Percentiles rank a stretch among this genome's conserved stretches.
These are phyloP conservation scores for Byssochlamys sp. DNA, from an alignment of 2,329 filamentous ascomycete genomes.

Conservation along the genomic window DNA sequence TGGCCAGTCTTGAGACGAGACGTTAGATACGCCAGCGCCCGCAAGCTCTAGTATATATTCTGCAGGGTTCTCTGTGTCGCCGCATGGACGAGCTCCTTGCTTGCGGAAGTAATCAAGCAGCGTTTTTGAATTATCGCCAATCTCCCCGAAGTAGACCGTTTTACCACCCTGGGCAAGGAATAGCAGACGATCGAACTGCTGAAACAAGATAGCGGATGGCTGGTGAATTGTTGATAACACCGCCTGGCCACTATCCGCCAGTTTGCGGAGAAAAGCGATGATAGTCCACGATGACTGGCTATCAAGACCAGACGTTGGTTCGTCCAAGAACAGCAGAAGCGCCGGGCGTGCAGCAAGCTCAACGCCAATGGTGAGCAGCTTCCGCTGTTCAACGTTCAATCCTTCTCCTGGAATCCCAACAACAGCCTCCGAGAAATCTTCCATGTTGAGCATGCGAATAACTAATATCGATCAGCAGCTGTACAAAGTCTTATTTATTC, in stretches of 20 bases:
- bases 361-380: conserved; percentile 79
- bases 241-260: conserved; percentile 76
- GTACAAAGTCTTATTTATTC: background rate
- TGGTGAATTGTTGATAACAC: conserved; percentile 91
- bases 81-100: conserved; percentile 51
- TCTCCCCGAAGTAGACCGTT: conserved; percentile 59
- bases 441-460: conserved; percentile 78
- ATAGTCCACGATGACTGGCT: conserved; percentile 88
- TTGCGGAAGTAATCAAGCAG: conserved; percentile 55
- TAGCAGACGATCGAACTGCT: conserved; percentile 59
- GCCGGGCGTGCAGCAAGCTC: conserved; percentile 84
- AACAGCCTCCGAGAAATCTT: conserved; percentile 75
- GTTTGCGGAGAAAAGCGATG: conserved; percentile 69
- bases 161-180: conserved; percentile 56
- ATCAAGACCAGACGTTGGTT: conserved; percentile 85
- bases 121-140: conserved; percentile 48
- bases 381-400: conserved; percentile 52
- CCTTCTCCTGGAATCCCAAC: conserved; percentile 79
- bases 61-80: conserved; percentile 56
- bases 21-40: conserved; percentile 52
- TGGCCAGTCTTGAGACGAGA: conserved; percentile 55
- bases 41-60: conserved; percentile 58
- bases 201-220: conserved; percentile 81
- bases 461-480: conserved; percentile 35
- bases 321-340: conserved; percentile 78